Conservation (phyloP, 2,329 filamentous ascomycete genomes). For the Colletotrichum godetiae region DNA sequence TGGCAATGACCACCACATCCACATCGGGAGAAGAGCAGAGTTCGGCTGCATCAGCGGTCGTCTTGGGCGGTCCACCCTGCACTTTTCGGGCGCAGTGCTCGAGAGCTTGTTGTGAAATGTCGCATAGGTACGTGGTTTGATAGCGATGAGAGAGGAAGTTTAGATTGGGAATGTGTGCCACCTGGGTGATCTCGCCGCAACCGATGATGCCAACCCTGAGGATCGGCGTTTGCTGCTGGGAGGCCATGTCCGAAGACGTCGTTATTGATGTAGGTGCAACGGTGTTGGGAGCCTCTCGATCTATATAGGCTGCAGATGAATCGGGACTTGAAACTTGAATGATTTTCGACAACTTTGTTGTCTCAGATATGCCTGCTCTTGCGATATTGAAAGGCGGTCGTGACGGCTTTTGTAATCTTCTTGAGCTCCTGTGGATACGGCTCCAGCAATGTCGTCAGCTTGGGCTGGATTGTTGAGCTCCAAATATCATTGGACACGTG, state of each 20-base stretch:
- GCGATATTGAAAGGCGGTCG: neutral
- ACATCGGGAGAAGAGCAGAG: slow-evolving; percentile 55
- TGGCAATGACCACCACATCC: slow-evolving; percentile 66
- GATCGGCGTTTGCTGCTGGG: slow-evolving; percentile 13
- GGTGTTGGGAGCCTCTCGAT: neutral
- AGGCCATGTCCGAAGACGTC: neutral
- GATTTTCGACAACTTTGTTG: neutral
- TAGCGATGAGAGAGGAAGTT: slow-evolving; percentile 56
- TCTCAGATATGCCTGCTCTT: too few species aligned
- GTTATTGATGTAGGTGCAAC: neutral
- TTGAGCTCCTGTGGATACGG: neutral
- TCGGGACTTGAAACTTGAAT: neutral
- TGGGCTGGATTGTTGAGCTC: slow-evolving; percentile 4
- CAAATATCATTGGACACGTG: neutral
- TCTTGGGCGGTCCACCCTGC: slow-evolving; percentile 37
- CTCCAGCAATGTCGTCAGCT: slow-evolving; percentile 8
- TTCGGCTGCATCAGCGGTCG: slow-evolving; percentile 51
- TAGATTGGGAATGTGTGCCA: slow-evolving; percentile 64
- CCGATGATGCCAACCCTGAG: slow-evolving; percentile 56
- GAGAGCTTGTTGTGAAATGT: slow-evolving; percentile 53
- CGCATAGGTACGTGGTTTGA: slow-evolving; percentile 61
- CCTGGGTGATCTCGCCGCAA: slow-evolving; percentile 61
- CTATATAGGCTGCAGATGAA: neutral
- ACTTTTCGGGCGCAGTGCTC: slow-evolving; percentile 42
- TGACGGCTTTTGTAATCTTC: neutral